Base-by-base conservation (phyloP, 768 basidiomycete genomes). In the Podaxis mareebaensis region DNA sequence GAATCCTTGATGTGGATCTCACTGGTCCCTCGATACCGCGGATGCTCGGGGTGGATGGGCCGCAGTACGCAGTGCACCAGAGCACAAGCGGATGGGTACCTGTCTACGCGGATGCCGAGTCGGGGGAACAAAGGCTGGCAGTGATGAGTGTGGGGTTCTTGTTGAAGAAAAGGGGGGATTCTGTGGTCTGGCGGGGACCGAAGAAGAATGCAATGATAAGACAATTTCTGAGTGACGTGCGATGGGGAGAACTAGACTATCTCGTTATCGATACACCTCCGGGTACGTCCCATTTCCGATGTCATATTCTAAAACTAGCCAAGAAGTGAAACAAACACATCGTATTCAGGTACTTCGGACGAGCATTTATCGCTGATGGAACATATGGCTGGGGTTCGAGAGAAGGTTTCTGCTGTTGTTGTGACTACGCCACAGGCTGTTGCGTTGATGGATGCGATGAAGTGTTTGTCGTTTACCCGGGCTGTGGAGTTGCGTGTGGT, bases 121-220 rank as follows among this genome's bases (percentile, higher is more conserved):
- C 81, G 49, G 61, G 61, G 22, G 61, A 57, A 40, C 86, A 87
- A 28, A 79, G 95, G 67, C 73, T 99, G 63, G 90, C 89, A 12
- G 95, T 93, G 74, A 99, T 99, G 97, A 95, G 92, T 71, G 95
- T 99, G 8, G 97, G 95, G 2, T 98, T 99, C 75, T 78, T 99
- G 67, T 76, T 99, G 68, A 93, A 93, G 78, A 90, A 89, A 71
- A 89, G 88, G 71, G 90, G 88, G 22, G 96, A 99, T 72, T 93
- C 93, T 17, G 95, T 99, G 52, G 93, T 99, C 1, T 99, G 97
- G 97, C 79, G 97, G 70, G 97, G 97, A 0, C 97, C 97, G 53
- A 99, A 97, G 82, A 98, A 97, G 82, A 96, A 96, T 68, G 96
- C 91, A 62, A 97, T 97, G 95, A 96, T 98, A 69, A 81, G 94